Base-by-base conservation (phyloP, 192 early-diverging fungal genomes). In the Entomortierella lignicola region DNA sequence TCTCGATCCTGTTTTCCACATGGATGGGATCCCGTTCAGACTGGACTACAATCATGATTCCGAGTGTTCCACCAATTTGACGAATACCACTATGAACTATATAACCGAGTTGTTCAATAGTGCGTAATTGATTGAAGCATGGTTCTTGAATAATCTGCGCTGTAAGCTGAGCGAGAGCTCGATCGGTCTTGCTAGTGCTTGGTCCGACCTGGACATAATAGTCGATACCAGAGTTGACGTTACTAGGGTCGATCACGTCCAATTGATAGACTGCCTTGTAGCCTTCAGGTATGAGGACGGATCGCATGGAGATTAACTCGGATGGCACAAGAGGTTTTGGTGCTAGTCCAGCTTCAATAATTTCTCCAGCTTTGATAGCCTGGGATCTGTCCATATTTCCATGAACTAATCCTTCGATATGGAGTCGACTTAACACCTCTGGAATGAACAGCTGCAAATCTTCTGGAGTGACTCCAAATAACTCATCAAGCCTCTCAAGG, bases 41-140 rank as follows among this genome's bases (percentile, higher is more conserved):
- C 72, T 99, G 96, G 31, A 99, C 85, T 18, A 94, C 82, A 34
- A 97, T 65, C 8, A 90, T 77, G 60, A 95, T 82, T 13, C 90
- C 88, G 60, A 91, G 86, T 30, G 83, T 81, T 3, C 90, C 89
- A 39, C 87, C 83, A 43, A 81, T 74, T 71, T 83, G 86, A 43
- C 82, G 82, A 17, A 83, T 50, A 20, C 81, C 85, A 63, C 87
- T 85, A 51, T 80, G 81, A 8, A 92, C 88, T 25, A 90, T 81
- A 69, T 93, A 92, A 2, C 93, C 93, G 12, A 94, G 80, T 64
- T 93, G 89, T 71, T 93, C 92, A 58, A 93, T 92, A 20, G 96
- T 99, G 15, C 97, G 85, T 30, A 97, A 85, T 69, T 96, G 91
- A 80, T 97, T 88, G 77, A 97, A 97, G 60, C 87, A 93, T 18